Conservation (phyloP, 2,329 filamentous ascomycete genomes). For the Aureobasidium sp. region DNA sequence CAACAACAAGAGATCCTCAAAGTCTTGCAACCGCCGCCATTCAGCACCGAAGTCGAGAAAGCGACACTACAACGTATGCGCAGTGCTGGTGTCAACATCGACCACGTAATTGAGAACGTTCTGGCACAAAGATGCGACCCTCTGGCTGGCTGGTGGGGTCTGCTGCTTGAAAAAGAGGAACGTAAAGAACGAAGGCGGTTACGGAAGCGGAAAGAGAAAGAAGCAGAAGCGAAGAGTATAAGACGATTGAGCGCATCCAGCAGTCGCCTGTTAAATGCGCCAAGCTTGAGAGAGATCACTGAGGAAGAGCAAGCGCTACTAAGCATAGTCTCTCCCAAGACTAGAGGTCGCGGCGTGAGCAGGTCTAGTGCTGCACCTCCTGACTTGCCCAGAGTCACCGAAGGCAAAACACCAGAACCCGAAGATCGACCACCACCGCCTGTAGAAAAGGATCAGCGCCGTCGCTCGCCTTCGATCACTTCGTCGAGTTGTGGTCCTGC, state of each 20-base stretch:
- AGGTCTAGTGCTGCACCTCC: constrained; percentile 55
- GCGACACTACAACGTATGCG: constrained; percentile 89
- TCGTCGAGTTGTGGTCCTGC: constrained; percentile 74
- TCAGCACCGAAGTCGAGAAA: constrained; percentile 80
- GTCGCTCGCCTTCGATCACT: constrained; percentile 50
- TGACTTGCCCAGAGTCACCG: constrained; percentile 71
- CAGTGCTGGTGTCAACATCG: constrained; percentile 86
- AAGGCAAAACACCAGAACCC: constrained; percentile 44
- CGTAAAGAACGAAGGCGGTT: constrained; percentile 76
- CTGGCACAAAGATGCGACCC: constrained; percentile 82
- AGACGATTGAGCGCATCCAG: constrained; percentile 83
- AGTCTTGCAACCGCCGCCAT: constrained; percentile 70
- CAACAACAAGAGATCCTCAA: constrained; percentile 86
- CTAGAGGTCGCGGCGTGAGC: constrained; percentile 70
- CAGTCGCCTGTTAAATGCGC: constrained; percentile 70
- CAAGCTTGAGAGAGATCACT: constrained; percentile 65
- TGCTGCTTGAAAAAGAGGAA: constrained; percentile 89
- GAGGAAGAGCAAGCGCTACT: constrained; percentile 54
- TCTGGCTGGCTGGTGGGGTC: constrained; percentile 90
- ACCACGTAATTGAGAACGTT: constrained; percentile 90
- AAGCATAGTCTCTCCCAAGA: constrained; percentile 51
- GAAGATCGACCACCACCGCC: constrained; percentile 54
- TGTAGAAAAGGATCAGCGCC: constrained; percentile 65
- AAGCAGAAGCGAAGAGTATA: constrained; percentile 71
- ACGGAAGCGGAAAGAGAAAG: constrained; percentile 75